Base-by-base conservation (phyloP, 2,329 filamentous ascomycete species). In the Alternaria angustiovoidea region DNA sequence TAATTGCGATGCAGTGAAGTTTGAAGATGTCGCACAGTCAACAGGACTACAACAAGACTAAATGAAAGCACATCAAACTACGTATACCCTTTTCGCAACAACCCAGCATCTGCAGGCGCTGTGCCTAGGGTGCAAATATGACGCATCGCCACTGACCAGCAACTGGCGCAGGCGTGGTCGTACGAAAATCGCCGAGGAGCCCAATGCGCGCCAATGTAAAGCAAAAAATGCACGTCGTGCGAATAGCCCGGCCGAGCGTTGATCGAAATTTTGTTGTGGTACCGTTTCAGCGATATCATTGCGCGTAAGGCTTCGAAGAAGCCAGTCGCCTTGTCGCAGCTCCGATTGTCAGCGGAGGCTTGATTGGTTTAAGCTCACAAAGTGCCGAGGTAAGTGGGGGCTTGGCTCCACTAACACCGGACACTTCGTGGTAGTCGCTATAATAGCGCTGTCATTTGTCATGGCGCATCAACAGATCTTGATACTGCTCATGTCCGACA, bases 361-460 rank as follows among this genome's bases (percentile, higher is more conserved):
- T 46, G 48, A 54, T 53, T 61, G 59, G 59, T 30, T 46, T 18
- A 28, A 24, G 24, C 36, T 20, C 32, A 12, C 18, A 8, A 9
- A 42, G 39, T 34, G 38, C 61, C 57, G 57, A 59, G 61, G 61
- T 51, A 61, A 51, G 57, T 63, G 61, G 61, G 53, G 20, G 26
- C 11, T 12, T 24, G 39, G 22, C 46, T 41, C 57, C 53, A 51
- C 53, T 7, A 34, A 28, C 39, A 51, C 8, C 28, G 54, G 49
- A 12, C 32, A 38, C 24, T 26, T 24, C 24, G 26, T 49, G 28
- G n/a, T 39, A 48, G 28, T 22, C 41, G 48, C 32, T 22, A 24
- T 34, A 20, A 53, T 59, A 56, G 57, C 57, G 59, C 43, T 26
- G 43, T 39, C 43, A 48, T 36, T 51, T 54, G 43, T 61, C 43